Evolutionary conservation across 2,329 filamentous ascomycete species (phyloP).

Genomic region (Thelonectria discophora): DNA sequence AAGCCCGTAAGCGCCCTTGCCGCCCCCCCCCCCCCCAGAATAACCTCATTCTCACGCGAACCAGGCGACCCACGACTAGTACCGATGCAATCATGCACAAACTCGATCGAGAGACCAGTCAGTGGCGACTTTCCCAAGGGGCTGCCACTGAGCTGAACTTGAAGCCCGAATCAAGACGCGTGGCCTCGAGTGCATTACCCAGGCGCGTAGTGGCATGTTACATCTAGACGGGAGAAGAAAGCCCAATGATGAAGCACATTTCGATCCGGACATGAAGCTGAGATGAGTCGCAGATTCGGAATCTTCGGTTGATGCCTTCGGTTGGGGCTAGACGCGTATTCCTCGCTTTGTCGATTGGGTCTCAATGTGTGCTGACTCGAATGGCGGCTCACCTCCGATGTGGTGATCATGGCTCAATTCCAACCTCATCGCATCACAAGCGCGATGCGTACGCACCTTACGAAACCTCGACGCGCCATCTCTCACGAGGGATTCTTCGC

Average conservation of each 20-base stretch:
- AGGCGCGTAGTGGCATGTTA: neutral
- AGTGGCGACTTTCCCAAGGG: neutral
- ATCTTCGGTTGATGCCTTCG: neutral
- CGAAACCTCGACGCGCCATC: neutral
- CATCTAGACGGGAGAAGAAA: neutral
- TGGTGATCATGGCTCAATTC: neutral
- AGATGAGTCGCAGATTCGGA: neutral
- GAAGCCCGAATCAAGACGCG: constrained; percentile 8
- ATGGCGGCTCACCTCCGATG: neutral
- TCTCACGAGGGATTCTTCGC: neutral
- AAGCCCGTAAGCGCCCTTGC: neutral
- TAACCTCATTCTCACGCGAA: neutral
- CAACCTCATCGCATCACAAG: neutral
- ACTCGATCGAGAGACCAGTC: neutral
- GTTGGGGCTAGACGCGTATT: neutral
- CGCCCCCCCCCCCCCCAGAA: neutral
- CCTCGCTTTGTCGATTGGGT: neutral
- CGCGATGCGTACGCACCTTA: neutral
- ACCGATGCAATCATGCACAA: no score
- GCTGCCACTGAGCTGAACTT: neutral
- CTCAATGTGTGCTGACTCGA: neutral
- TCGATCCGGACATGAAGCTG: neutral
- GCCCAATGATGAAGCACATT: no score
- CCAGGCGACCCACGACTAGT: neutral
- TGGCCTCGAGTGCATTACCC: neutral